Evolutionary conservation across 495 filamentous ascomycete species (phyloP).

Genomic region (Daldinia decipiens): DNA sequence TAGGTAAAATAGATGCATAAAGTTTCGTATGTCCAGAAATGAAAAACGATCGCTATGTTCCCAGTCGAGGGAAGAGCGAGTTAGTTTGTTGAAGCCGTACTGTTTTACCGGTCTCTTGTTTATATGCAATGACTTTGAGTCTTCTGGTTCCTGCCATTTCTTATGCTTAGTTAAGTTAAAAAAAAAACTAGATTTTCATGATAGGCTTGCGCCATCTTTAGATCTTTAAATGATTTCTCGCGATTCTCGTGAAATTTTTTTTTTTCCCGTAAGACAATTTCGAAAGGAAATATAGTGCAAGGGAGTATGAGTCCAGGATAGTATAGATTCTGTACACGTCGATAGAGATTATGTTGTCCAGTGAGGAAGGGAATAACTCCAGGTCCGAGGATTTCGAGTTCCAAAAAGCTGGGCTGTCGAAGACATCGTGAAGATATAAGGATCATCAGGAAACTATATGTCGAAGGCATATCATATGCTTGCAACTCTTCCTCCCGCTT

Average conservation of each 20-base stretch:
- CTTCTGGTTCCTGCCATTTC: conserved; percentile 39
- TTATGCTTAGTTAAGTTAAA: conserved; percentile 26
- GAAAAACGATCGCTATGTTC: conserved; percentile 20
- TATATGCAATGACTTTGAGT: conserved; percentile 34
- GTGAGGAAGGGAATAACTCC: background rate
- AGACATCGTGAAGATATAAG: background rate
- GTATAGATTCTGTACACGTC: conserved; percentile 24
- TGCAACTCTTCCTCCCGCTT: conserved; percentile 53
- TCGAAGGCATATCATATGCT: no score
- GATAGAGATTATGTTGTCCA: conserved; percentile 6
- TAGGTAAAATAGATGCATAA: conserved; percentile 18
- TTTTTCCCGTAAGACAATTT: conserved; percentile 12
- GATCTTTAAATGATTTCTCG: conserved; percentile 46
- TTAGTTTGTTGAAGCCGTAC: conserved; percentile 27
- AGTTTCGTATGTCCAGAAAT: conserved; percentile 31
- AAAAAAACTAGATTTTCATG: conserved; percentile 32
- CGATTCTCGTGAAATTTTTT: conserved; percentile 21
- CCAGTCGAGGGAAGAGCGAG: conserved; percentile 28
- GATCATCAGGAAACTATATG: background rate
- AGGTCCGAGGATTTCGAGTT: background rate
- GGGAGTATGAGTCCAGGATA: conserved; percentile 9
- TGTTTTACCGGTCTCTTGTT: conserved; percentile 40
- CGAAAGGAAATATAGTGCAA: conserved; percentile 11
- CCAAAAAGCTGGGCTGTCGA: background rate
- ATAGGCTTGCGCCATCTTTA: conserved; percentile 45